Conservation (phyloP, 1,139 yeast species). For the Starmera stellimalicola region DNA sequence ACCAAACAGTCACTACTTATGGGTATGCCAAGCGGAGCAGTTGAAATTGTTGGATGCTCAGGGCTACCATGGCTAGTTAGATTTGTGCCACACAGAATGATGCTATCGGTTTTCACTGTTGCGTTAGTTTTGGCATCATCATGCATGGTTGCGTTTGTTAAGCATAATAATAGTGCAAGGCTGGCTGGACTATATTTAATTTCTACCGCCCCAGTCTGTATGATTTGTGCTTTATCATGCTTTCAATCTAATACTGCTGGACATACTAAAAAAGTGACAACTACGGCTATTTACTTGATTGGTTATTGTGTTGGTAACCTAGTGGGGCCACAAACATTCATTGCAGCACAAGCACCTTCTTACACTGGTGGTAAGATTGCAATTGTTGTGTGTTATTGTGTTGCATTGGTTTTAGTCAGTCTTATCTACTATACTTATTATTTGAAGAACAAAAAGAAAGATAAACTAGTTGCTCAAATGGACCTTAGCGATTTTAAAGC, state of each 20-base stretch:
- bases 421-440: conserved; percentile 16
- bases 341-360: conserved; percentile 26
- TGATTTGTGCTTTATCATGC: conserved; percentile 1
- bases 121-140: neutral
- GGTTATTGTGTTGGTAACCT: conserved; percentile 51
- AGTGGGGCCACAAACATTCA: conserved; percentile 49
- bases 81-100: conserved; percentile 2
- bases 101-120: neutral
- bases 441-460: conserved; percentile 15
- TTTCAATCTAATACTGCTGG: conserved; percentile 41
- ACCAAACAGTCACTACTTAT: neutral
- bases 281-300: conserved; percentile 32
- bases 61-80: conserved; percentile 22
- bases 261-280: conserved; percentile 44
- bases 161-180: neutral
- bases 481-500: conserved; percentile 17
- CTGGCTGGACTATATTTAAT: conserved; percentile 1
- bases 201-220: neutral
- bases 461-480: conserved; percentile 6
- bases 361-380: conserved; percentile 35
- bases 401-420: conserved; percentile 10
- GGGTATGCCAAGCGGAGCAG: conserved; percentile 20
- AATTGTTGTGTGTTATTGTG: conserved; percentile 21
- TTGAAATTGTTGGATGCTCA: conserved; percentile 33
- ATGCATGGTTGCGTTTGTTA: conserved; percentile 1